Conservation (phyloP, 129 eudicot genomes). For the Pulicaria dysenterica region DNA sequence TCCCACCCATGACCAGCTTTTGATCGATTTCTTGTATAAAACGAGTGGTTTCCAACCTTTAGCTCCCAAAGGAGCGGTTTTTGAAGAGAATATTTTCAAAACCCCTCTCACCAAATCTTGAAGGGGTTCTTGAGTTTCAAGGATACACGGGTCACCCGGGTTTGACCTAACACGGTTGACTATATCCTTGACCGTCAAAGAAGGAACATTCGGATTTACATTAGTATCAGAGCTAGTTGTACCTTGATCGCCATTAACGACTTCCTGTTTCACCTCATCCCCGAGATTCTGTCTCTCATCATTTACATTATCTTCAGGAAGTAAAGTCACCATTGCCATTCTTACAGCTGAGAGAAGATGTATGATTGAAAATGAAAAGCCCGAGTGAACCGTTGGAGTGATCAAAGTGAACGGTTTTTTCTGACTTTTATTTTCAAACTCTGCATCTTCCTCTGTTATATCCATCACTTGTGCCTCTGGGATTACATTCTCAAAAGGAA, state of each 20-base stretch:
- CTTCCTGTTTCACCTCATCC: slow-evolving; percentile 39
- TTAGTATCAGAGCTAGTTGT: slow-evolving; percentile 28
- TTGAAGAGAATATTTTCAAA: slow-evolving; percentile 75
- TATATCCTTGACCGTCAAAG: slow-evolving; percentile 70
- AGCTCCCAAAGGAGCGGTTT: slow-evolving; percentile 94
- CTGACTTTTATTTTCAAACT: slow-evolving; percentile 57
- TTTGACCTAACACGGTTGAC: slow-evolving; percentile 87
- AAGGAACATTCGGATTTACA: slow-evolving; percentile 51
- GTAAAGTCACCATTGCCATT: slow-evolving; percentile 72
- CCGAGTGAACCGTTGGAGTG: slow-evolving; percentile 82
- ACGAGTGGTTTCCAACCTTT: slow-evolving; percentile 95
- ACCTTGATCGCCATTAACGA: slow-evolving; percentile 33
- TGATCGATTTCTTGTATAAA: slow-evolving; percentile 59
- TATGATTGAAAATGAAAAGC: slow-evolving; percentile 84
- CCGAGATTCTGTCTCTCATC: not conserved
- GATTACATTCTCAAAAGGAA: slow-evolving; percentile 42
- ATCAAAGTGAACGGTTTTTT: slow-evolving; percentile 71
- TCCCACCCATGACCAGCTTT: slow-evolving; percentile 92
- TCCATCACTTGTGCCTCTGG: slow-evolving; percentile 44
- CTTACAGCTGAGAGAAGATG: slow-evolving; percentile 95
- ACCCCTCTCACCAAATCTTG: slow-evolving; percentile 93
- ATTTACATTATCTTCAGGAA: slow-evolving; percentile 63
- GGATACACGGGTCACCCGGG: slow-evolving; percentile 96
- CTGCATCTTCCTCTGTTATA: slow-evolving; percentile 49
- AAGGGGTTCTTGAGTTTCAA: slow-evolving; percentile 96